phyloP scores from a whole-genome alignment of 495 filamentous ascomycete genomes.

The Aspergillus diversus region DNA sequence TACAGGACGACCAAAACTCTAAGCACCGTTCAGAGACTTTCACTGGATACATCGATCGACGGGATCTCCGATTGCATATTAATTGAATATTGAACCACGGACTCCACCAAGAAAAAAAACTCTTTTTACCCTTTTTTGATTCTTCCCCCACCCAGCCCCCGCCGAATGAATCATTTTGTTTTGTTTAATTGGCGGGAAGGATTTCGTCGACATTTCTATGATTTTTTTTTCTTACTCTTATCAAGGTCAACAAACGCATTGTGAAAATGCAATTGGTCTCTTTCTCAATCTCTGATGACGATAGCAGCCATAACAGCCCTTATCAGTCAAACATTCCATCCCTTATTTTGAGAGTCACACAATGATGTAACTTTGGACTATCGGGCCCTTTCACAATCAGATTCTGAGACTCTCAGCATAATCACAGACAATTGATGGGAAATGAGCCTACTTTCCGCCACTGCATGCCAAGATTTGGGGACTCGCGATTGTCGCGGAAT shows the following conservation, averaged over 20 bases:
- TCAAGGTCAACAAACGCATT: no score
- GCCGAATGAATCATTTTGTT: not conserved
- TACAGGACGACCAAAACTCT: not conserved
- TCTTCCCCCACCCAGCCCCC: not conserved
- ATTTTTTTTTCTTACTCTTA: not conserved
- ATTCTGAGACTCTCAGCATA: not conserved
- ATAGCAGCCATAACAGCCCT: not conserved
- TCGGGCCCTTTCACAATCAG: not conserved
- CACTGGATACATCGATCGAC: not conserved
- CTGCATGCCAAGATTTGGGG: not conserved
- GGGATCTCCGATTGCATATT: conserved; percentile 8
- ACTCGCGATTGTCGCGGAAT: not conserved
- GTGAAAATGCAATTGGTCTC: no score
- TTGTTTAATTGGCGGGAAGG: not conserved
- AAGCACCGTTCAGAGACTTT: no score
- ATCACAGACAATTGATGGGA: not conserved
- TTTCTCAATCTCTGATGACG: not conserved
- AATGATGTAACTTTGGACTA: conserved; percentile 6
- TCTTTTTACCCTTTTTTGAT: not conserved
- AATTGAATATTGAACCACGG: not conserved
- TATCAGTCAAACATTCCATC: conserved; percentile 7
- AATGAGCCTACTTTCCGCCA: conserved; percentile 2
- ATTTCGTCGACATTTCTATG: not conserved
- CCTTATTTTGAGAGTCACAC: not conserved
- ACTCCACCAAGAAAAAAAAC: not conserved